A percentile compares a stretch with the other conserved stretches of the same genome.
Evolutionary conservation across 2,329 filamentous ascomycete species (phyloP).

Genomic region (Epicoccum sorghinum): DNA sequence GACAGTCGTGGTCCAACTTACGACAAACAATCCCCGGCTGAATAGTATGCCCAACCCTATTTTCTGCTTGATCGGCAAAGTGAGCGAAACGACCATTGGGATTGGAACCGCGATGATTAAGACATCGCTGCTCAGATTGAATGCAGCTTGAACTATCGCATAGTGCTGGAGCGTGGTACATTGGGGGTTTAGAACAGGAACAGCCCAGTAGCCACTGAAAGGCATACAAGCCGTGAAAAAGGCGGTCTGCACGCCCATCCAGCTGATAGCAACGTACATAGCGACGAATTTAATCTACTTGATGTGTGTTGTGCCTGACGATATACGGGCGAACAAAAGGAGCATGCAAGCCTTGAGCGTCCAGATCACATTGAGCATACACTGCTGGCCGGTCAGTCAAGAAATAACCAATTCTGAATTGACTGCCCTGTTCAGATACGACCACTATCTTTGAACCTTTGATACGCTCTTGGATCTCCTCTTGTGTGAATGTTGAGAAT

Average conservation of each 20-base stretch:
- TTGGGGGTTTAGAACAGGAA: slow-evolving; percentile 61
- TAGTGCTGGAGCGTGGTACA: slow-evolving; percentile 64
- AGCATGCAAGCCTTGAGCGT: slow-evolving; percentile 63
- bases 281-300: slow-evolving; percentile 56
- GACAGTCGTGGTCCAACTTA: slow-evolving; percentile 9
- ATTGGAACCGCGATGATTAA: slow-evolving; percentile 65
- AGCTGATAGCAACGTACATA: slow-evolving; percentile 55
- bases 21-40: slow-evolving; percentile 57
- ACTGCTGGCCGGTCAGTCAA: slow-evolving; percentile 57
- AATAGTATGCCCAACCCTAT: slow-evolving; percentile 58
- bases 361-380: slow-evolving; percentile 67
- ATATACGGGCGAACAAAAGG: slow-evolving; percentile 63
- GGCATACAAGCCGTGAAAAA: slow-evolving; percentile 62
- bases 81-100: slow-evolving; percentile 59
- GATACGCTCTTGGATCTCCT: slow-evolving; percentile 51
- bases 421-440: slow-evolving; percentile 51
- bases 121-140: slow-evolving; percentile 67
- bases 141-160: slow-evolving; percentile 62
- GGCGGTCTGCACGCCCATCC: slow-evolving; percentile 59
- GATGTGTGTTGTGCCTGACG: slow-evolving; percentile 54
- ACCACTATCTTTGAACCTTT: slow-evolving; percentile 54
- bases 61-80: slow-evolving; percentile 60
- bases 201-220: slow-evolving; percentile 63
- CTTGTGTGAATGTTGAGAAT: slow-evolving; percentile 43
- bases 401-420: too few species aligned